Evolutionary conservation across 169 alveolate genomes (phyloP).

Genomic region (Toxoplasma gondii): DNA sequence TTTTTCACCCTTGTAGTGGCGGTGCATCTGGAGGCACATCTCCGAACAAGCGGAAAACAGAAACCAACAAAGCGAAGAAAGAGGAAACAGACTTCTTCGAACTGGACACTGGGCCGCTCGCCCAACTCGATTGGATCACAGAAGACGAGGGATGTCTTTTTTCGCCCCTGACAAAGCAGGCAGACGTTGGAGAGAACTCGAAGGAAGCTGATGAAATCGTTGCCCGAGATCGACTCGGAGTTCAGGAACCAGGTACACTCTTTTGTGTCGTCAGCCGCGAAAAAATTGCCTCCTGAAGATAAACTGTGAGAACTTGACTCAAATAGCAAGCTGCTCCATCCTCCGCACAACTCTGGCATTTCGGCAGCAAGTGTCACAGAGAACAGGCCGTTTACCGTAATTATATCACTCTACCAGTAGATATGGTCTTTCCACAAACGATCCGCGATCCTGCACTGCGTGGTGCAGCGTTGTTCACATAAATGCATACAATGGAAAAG

Average conservation of each 20-base stretch:
- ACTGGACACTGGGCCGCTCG: background rate
- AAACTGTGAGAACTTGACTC: too few relatives aligned
- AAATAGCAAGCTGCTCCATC: too few relatives aligned
- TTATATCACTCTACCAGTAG: too few relatives aligned
- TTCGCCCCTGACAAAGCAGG: background rate
- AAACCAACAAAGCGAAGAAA: background rate
- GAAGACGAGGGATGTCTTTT: background rate
- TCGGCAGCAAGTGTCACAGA: too few relatives aligned
- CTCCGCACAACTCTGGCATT: too few relatives aligned
- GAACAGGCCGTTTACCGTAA: too few relatives aligned
- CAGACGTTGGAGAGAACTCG: background rate
- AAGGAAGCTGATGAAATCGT: background rate
- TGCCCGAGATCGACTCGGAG: background rate
- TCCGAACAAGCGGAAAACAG: background rate
- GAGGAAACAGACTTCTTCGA: background rate
- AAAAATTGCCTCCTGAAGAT: background rate
- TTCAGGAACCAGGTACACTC: background rate
- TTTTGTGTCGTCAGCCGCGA: background rate
- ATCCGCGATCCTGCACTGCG: too few relatives aligned
- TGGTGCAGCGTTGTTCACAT: too few relatives aligned
- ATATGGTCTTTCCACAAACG: too few relatives aligned
- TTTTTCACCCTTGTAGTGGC: too few relatives aligned
- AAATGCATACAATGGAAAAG: too few relatives aligned
- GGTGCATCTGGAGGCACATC: background rate
- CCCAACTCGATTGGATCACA: background rate